Evolutionary conservation across 2,329 filamentous ascomycete species (phyloP).

Genomic region (Lasiodiplodia theobromae): DNA sequence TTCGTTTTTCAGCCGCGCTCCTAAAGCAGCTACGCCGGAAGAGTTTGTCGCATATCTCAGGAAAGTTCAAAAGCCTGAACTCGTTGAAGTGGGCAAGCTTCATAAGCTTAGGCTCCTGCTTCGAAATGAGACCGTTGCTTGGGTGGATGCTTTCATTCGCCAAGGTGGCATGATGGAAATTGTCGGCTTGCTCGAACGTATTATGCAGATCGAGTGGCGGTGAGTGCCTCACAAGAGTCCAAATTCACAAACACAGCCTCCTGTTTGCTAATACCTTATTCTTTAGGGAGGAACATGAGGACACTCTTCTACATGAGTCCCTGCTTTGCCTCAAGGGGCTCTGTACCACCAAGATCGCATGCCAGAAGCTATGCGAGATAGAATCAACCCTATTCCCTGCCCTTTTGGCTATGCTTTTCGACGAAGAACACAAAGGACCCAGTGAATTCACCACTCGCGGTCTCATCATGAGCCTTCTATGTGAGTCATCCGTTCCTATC

Average conservation of each 20-base stretch:
- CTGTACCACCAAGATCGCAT: slow-evolving; percentile 86
- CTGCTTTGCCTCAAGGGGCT: slow-evolving; percentile 92
- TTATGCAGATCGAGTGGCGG: slow-evolving; percentile 96
- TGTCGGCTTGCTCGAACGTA: slow-evolving; percentile 84
- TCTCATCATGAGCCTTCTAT: slow-evolving; percentile 87
- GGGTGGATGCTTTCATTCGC: slow-evolving; percentile 91
- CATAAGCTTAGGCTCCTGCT: slow-evolving; percentile 91
- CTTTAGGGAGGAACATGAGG: slow-evolving; percentile 89
- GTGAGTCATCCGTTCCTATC: slow-evolving; percentile 40
- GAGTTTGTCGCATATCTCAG: slow-evolving; percentile 88
- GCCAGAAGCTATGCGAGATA: slow-evolving; percentile 81
- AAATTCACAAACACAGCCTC: slow-evolving; percentile 33
- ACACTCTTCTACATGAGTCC: slow-evolving; percentile 88
- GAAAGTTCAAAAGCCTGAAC: slow-evolving; percentile 80
- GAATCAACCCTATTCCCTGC: slow-evolving; percentile 85
- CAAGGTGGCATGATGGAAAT: slow-evolving; percentile 94
- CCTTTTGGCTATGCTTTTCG: slow-evolving; percentile 87
- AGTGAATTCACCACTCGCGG: slow-evolving; percentile 94
- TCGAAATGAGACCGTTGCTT: slow-evolving; percentile 92
- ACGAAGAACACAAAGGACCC: slow-evolving; percentile 97
- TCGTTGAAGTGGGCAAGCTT: slow-evolving; percentile 90
- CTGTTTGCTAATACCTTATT: slow-evolving; percentile 32
- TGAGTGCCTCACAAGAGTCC: slow-evolving; percentile 46
- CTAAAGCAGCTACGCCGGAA: slow-evolving; percentile 75
- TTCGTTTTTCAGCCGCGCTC: slow-evolving; percentile 70